phyloP scores from a whole-genome alignment of 805 yeast genomes.

The Hanseniaspora meyeri region DNA sequence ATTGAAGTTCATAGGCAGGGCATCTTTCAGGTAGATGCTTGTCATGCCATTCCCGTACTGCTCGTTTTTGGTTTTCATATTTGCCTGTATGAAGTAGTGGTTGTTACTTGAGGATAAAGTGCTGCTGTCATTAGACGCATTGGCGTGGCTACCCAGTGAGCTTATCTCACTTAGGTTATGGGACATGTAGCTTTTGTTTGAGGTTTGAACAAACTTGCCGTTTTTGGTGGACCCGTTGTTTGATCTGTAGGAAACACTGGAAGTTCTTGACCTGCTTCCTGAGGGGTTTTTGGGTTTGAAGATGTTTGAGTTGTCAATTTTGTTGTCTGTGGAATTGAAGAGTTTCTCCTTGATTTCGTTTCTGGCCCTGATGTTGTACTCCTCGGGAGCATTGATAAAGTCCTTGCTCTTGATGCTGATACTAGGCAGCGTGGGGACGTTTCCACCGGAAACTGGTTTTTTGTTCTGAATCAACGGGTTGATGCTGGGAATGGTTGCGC shows the following conservation, averaged over 20 bases:
- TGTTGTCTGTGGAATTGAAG: conserved; percentile 8
- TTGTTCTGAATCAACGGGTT: not conserved
- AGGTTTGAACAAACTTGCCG: conserved; percentile 4
- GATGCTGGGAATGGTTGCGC: not conserved
- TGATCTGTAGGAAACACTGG: not conserved
- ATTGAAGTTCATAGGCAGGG: conserved; percentile 39
- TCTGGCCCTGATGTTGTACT: conserved; percentile 28
- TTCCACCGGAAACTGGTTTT: not conserved
- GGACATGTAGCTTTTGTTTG: conserved; percentile 6
- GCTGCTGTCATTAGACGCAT: not conserved
- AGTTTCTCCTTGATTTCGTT: conserved; percentile 26
- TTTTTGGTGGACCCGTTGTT: not conserved
- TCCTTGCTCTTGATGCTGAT: conserved; percentile 8
- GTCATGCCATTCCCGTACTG: not conserved
- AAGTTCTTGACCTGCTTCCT: not conserved
- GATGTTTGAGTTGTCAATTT: not conserved
- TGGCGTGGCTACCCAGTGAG: conserved; percentile 4
- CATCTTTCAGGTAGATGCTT: conserved; percentile 33
- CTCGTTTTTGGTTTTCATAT: not conserved
- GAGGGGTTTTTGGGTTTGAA: not conserved
- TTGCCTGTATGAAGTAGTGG: conserved; percentile 11
- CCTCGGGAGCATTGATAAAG: conserved; percentile 28
- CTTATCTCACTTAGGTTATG: conserved; percentile 11
- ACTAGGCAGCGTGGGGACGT: not conserved
- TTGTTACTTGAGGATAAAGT: not conserved